Base-by-base conservation (phyloP, 2,329 filamentous ascomycete genomes). In the Fusarium mangiferae region DNA sequence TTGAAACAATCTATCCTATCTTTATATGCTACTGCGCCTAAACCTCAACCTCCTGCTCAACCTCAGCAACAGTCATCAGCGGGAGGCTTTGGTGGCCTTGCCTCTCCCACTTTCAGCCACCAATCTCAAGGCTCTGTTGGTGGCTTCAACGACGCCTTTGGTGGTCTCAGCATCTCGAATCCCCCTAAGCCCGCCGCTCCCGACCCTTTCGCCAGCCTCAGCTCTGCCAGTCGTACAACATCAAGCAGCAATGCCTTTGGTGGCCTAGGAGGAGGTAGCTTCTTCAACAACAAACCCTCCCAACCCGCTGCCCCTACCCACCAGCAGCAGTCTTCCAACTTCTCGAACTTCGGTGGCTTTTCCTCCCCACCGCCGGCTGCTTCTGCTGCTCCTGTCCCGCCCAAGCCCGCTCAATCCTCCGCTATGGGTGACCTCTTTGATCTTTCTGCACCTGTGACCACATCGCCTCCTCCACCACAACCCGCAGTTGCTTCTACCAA, bases 1-100 rank as follows among this genome's bases (percentile, higher is more conserved):
- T 86, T 99, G 68, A 99, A 99, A 84, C 96, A 98, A 83, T 98
- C 96, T 6, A 99, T 99, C 69, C 85, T 99, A 55, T 99, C 96
- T 13, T 88, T 99, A 22, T 99, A 99, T 81, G 94, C 95, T 17
- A 93, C 94, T 13, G 90, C 90, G 10, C 93, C 95, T 4, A 93
- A 94, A 79, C 91, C 94, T n/a, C 92, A 93, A 76, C 86, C 90
- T 33, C 85, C 83, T 62, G 83, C 82, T 15, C 83, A 87, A 28
- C 83, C 82, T 10, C 83, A 87, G 33, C 82, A 84, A 48, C 76
- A 79, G 46, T 84, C 87, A 36, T 91, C 93, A 18, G 62, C 88
- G 44, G 86, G 88, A 35, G 91, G 91, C 1, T 93, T 95, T 77
- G 90, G 92, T 24, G 89, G 90, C 58, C 88, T 94, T 85, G 84